phyloP scores from a whole-genome alignment of 2,329 filamentous ascomycete genomes.

The Cladosporium velox region DNA sequence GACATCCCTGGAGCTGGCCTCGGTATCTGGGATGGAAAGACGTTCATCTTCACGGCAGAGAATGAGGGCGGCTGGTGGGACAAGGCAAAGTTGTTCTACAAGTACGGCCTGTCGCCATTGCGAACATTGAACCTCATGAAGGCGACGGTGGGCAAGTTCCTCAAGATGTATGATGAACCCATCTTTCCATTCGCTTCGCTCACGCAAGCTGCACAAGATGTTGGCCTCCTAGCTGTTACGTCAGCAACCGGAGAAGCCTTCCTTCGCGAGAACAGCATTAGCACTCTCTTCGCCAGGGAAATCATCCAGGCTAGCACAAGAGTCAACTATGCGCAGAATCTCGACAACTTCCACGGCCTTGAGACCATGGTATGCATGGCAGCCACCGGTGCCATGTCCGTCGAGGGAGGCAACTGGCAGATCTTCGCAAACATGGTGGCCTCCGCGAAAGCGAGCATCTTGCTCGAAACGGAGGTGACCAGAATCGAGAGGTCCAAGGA shows the following conservation, averaged over 20 bases:
- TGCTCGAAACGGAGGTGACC: slow-evolving; percentile 68
- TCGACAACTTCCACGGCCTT: slow-evolving; percentile 82
- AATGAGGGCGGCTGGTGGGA: slow-evolving; percentile 75
- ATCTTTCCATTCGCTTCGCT: slow-evolving; percentile 83
- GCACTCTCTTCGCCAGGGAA: slow-evolving; percentile 69
- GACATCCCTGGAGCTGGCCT: slow-evolving; percentile 57
- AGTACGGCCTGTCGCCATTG: slow-evolving; percentile 79
- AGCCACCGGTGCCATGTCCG: slow-evolving; percentile 75
- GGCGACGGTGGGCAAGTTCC: slow-evolving; percentile 68
- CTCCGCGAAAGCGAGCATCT: slow-evolving; percentile 61
- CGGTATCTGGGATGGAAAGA: slow-evolving; percentile 80
- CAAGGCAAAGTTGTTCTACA: slow-evolving; percentile 75
- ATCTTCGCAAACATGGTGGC: slow-evolving; percentile 85
- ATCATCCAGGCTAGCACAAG: slow-evolving; percentile 88
- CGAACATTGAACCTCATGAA: slow-evolving; percentile 73
- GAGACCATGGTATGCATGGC: slow-evolving; percentile 93
- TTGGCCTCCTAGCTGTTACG: slow-evolving; percentile 68
- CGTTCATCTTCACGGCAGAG: slow-evolving; percentile 69
- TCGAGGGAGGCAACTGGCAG: slow-evolving; percentile 87
- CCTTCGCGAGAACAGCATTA: slow-evolving; percentile 67
- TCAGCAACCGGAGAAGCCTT: slow-evolving; percentile 72
- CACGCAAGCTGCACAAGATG: slow-evolving; percentile 65
- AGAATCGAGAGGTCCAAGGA: slow-evolving; percentile 49
- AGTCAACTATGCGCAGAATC: slow-evolving; percentile 92
- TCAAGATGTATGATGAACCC: slow-evolving; percentile 77